Conservation (phyloP, 257 asterid species). For the Gentiana macrophylla region DNA sequence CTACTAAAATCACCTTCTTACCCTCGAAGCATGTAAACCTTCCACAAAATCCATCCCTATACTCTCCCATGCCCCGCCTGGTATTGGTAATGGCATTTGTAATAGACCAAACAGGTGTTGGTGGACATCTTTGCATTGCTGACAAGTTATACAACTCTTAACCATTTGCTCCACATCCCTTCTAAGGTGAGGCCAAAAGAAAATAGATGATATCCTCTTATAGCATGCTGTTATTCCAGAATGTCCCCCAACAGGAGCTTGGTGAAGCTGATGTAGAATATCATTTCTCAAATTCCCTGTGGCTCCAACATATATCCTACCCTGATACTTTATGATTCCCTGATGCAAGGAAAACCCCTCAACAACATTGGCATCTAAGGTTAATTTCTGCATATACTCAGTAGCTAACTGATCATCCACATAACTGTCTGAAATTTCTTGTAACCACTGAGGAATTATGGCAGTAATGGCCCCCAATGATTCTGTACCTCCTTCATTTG, state of each 20-base stretch:
- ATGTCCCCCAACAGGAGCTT: neutral
- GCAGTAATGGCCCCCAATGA: no score
- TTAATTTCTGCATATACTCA: no score
- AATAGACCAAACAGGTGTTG: neutral
- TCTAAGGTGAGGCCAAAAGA: neutral
- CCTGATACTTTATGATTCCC: no score
- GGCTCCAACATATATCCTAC: no score
- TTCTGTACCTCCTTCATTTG: no score
- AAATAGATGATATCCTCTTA: neutral
- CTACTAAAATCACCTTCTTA: neutral
- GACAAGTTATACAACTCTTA: neutral
- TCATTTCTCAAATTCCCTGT: neutral
- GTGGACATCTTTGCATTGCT: neutral
- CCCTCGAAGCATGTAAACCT: neutral
- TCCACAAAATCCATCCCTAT: conserved; percentile 3
- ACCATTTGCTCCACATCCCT: neutral
- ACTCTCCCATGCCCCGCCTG: no score
- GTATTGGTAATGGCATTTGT: neutral
- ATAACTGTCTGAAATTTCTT: no score
- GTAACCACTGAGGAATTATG: no score
- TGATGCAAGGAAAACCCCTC: no score
- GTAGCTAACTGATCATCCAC: no score
- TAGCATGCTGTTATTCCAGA: neutral
- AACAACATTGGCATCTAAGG: no score
- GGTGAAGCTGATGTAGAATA: neutral